A percentile compares a stretch with the other conserved stretches of the same genome.
Conservation (phyloP, 2,329 filamentous ascomycete species). For the Fusarium sp. region DNA sequence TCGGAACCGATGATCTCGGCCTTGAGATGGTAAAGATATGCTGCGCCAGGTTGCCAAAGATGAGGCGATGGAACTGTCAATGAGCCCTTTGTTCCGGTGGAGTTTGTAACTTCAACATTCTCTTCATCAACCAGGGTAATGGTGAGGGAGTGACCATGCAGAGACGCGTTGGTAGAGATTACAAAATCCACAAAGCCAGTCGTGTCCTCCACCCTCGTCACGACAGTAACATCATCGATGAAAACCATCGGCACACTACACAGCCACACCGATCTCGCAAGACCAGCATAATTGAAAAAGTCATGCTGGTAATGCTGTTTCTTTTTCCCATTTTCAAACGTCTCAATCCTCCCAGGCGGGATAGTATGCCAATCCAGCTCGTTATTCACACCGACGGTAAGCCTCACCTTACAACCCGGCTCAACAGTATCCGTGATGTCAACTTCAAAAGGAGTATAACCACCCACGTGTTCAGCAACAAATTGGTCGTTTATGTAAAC, state of each 20-base stretch:
- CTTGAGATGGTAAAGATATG: background rate
- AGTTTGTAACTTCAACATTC: no score
- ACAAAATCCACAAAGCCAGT: background rate
- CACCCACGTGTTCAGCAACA: background rate
- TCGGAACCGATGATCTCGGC: no score
- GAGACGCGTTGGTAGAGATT: background rate
- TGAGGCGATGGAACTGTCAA: background rate
- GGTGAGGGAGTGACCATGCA: no score
- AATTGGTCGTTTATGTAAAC: background rate
- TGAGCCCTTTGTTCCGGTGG: background rate
- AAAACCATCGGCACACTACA: background rate
- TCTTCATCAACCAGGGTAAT: no score
- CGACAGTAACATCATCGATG: no score
- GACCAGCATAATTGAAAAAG: background rate
- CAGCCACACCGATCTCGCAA: background rate
- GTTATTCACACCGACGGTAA: background rate
- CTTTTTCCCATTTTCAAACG: background rate
- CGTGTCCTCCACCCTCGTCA: no score
- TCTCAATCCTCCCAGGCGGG: background rate
- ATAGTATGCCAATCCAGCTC: background rate
- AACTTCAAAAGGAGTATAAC: background rate
- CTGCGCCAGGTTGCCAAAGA: background rate
- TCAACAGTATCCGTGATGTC: background rate
- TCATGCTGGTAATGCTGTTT: background rate
- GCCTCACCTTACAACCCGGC: background rate